phyloP scores from a whole-genome alignment of 768 basidiomycete genomes.

The Xanthoconium stramineum region DNA sequence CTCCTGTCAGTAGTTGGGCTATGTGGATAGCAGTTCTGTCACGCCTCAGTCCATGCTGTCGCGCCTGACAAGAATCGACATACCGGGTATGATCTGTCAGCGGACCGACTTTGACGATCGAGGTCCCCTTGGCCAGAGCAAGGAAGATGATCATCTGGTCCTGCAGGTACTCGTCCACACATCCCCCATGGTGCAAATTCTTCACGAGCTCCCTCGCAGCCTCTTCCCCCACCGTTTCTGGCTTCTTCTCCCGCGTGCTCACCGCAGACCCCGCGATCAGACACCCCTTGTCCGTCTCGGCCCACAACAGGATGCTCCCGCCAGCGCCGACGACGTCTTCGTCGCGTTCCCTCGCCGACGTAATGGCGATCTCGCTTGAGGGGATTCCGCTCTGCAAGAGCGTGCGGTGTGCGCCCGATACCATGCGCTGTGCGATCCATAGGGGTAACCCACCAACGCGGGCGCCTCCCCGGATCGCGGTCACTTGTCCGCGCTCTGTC shows the following conservation, averaged over 20 bases:
- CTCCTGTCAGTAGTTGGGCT: constrained; percentile 64
- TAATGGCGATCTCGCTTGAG: constrained; percentile 29
- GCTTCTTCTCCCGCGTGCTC: constrained; percentile 47
- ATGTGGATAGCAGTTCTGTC: constrained; percentile 67
- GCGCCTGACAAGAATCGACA: background rate
- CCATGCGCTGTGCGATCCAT: constrained; percentile 54
- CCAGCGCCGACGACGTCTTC: constrained; percentile 55
- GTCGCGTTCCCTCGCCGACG: constrained; percentile 45
- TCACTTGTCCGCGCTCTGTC: constrained; percentile 54
- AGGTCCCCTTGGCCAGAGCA: constrained; percentile 65
- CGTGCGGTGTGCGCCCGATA: constrained; percentile 44
- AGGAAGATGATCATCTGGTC: constrained; percentile 81
- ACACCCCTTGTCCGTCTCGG: constrained; percentile 66
- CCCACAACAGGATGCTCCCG: constrained; percentile 73
- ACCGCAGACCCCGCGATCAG: constrained; percentile 67
- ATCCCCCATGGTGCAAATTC: constrained; percentile 62
- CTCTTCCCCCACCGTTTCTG: constrained; percentile 49
- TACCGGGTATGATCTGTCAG: constrained; percentile 69
- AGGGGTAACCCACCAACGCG: constrained; percentile 67
- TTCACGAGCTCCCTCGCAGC: constrained; percentile 59
- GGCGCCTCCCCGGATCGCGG: constrained; percentile 50
- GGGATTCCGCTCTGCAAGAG: constrained; percentile 40
- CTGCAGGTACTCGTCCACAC: constrained; percentile 67
- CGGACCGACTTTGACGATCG: constrained; percentile 53
- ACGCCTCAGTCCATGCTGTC: background rate